These are phyloP conservation scores for Cladosporium velox DNA, from an alignment of 2,329 filamentous ascomycete species.

Conservation along the genomic window DNA sequence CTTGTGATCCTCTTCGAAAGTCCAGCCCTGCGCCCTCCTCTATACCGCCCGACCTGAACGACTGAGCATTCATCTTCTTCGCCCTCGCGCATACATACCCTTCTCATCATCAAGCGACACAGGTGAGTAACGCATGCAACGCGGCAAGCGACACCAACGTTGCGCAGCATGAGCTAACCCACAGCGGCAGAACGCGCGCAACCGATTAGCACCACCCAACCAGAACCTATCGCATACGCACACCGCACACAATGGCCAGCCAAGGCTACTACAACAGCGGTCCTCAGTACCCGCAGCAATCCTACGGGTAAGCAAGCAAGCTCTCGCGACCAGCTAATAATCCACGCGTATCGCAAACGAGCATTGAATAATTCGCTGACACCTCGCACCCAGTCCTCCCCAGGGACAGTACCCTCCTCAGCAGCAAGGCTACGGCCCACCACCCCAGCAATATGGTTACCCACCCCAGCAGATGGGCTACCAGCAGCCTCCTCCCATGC, in stretches of 20 bases:
- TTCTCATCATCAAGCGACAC: not conserved
- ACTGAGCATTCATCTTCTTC: not conserved
- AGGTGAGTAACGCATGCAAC: not conserved
- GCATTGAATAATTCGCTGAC: not conserved
- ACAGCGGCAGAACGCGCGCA: not conserved
- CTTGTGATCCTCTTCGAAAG: constrained; percentile 12
- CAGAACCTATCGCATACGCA: constrained; percentile 6
- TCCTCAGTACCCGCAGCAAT: constrained; percentile 42
- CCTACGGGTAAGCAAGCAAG: constrained; percentile 20
- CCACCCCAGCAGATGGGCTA: constrained; percentile 31
- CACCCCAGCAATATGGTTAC: constrained; percentile 38
- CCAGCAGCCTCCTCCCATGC: constrained; percentile 46
- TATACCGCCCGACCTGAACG: not conserved
- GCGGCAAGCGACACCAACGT: constrained; percentile 7
- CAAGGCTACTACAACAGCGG: constrained; percentile 45
- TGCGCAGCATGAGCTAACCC: constrained; percentile 9
- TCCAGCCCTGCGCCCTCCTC: constrained; percentile 1
- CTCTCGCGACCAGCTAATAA: not conserved
- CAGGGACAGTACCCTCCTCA: constrained; percentile 35
- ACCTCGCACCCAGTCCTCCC: constrained; percentile 14
- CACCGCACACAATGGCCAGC: constrained; percentile 40
- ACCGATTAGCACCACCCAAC: constrained; percentile 9
- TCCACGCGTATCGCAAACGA: not conserved
- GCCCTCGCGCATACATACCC: not conserved
- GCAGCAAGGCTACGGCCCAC: constrained; percentile 35